Percentiles rank a stretch among this genome's conserved stretches.
These are phyloP conservation scores for Beauveria caledonica DNA, from an alignment of 2,329 filamentous ascomycete species.

Conservation along the genomic window DNA sequence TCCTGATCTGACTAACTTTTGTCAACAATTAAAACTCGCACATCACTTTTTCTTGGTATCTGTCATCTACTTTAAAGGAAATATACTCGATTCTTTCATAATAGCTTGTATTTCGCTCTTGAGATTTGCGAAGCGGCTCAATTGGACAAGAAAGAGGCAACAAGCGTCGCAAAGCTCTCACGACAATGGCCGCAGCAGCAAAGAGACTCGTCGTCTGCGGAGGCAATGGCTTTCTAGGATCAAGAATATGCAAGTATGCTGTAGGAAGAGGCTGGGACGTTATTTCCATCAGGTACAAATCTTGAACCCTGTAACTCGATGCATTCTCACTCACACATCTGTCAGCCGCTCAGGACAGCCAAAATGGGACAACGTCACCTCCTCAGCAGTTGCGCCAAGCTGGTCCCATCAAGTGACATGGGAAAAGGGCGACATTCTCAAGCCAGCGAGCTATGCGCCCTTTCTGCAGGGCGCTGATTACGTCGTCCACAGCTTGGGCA, in stretches of 20 bases:
- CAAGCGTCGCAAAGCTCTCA: conserved; percentile 1
- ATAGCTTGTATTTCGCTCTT: neutral
- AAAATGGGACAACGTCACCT: conserved; percentile 72
- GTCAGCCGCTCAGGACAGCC: conserved; percentile 81
- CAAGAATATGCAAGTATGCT: conserved; percentile 84
- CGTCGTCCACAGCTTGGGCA: conserved; percentile 92
- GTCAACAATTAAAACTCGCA: neutral
- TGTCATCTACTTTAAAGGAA: neutral
- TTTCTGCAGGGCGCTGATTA: conserved; percentile 71
- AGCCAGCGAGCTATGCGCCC: conserved; percentile 68
- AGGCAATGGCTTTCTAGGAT: conserved; percentile 85
- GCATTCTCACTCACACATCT: neutral
- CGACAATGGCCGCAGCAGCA: conserved; percentile 42
- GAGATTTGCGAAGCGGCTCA: conserved; percentile 13
- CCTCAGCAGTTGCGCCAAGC: conserved; percentile 58
- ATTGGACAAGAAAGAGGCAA: neutral
- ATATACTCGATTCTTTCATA: neutral
- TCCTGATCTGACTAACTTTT: conserved; percentile 4
- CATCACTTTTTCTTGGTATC: neutral
- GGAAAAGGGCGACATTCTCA: conserved; percentile 82
- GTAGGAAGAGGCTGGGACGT: conserved; percentile 84
- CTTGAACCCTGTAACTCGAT: neutral
- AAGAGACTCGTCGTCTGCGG: conserved; percentile 88
- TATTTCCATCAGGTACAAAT: conserved; percentile 72
- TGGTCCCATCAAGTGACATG: conserved; percentile 82